Conservation (phyloP, 2,329 filamentous ascomycete species). For the Exophiala bonariae region DNA sequence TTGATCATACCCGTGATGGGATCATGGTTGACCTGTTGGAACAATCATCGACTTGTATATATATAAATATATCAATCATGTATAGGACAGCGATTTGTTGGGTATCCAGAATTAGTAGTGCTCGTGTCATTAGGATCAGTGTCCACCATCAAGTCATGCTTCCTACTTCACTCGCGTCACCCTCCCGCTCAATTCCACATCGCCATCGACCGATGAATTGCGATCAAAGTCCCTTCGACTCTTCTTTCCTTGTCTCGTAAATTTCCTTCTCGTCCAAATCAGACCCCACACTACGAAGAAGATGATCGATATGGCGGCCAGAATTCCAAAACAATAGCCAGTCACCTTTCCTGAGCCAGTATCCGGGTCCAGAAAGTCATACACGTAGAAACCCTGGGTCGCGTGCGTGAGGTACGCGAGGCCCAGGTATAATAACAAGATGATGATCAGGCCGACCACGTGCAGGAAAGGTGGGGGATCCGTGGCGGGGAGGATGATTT, state of each 20-base stretch:
- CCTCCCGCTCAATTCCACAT: slow-evolving; percentile 14
- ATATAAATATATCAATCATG: no score
- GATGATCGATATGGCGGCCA: slow-evolving; percentile 55
- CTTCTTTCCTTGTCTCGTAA: slow-evolving; percentile 29
- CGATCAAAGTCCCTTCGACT: slow-evolving; percentile 14
- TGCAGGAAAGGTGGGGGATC: slow-evolving; percentile 64
- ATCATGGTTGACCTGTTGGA: no score
- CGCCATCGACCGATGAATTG: slow-evolving; percentile 1
- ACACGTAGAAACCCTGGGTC: slow-evolving; percentile 73
- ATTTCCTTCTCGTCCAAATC: slow-evolving; percentile 54
- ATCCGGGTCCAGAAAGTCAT: slow-evolving; percentile 70
- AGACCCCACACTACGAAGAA: slow-evolving; percentile 54
- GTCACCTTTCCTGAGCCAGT: slow-evolving; percentile 57
- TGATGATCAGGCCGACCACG: slow-evolving; percentile 65
- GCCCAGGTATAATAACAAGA: slow-evolving; percentile 70
- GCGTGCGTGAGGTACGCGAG: slow-evolving; percentile 73
- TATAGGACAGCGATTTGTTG: no score
- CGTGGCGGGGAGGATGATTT: slow-evolving; percentile 69
- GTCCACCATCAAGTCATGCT: no score
- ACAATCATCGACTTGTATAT: no score
- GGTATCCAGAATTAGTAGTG: no score
- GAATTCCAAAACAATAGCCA: slow-evolving; percentile 64
- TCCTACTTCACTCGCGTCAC: not conserved
- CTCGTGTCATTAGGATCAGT: no score
- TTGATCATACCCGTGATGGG: no score